Percentiles rank a stretch among this genome's conserved stretches.
Conservation (phyloP, 768 basidiomycete genomes). For the Rhizopogon vulgaris region DNA sequence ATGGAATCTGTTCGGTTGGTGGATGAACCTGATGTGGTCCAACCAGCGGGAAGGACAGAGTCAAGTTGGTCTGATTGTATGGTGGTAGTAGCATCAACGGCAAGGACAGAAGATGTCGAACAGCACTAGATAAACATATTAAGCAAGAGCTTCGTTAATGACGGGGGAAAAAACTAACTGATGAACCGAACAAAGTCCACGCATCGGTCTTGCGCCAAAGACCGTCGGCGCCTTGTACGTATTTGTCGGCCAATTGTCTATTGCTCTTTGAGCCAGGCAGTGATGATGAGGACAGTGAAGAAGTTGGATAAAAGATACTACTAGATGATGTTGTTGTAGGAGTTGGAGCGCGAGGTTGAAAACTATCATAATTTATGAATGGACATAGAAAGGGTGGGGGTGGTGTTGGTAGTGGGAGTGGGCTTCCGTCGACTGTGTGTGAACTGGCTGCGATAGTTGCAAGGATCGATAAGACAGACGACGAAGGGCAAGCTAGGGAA, state of each 20-base stretch:
- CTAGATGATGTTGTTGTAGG: neutral
- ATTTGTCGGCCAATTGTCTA: constrained; percentile 46
- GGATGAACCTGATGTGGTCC: constrained; percentile 27
- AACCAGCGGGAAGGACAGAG: constrained; percentile 47
- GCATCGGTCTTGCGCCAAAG: constrained; percentile 48
- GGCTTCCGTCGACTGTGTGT: constrained; percentile 40
- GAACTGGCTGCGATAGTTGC: constrained; percentile 48
- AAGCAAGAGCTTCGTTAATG: neutral
- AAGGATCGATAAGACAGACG: constrained; percentile 47
- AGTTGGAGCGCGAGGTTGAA: neutral
- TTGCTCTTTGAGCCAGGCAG: constrained; percentile 2
- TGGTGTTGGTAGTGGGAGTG: constrained; percentile 26
- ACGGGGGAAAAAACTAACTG: constrained; percentile 34
- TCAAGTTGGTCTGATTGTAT: constrained; percentile 11
- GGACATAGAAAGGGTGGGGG: constrained; percentile 64
- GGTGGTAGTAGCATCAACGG: constrained; percentile 10
- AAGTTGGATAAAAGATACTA: neutral
- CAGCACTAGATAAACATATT: constrained; percentile 11
- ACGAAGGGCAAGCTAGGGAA: constrained; percentile 35
- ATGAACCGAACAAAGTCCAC: constrained; percentile 70
- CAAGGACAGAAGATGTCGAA: constrained; percentile 2
- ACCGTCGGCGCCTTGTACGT: constrained; percentile 44
- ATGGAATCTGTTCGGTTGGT: constrained; percentile 31
- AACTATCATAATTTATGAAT: constrained; percentile 25
- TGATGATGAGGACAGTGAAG: constrained; percentile 8